phyloP scores from a whole-genome alignment of 1,284 basidiomycete genomes.

The Heterobasidion annosum region DNA sequence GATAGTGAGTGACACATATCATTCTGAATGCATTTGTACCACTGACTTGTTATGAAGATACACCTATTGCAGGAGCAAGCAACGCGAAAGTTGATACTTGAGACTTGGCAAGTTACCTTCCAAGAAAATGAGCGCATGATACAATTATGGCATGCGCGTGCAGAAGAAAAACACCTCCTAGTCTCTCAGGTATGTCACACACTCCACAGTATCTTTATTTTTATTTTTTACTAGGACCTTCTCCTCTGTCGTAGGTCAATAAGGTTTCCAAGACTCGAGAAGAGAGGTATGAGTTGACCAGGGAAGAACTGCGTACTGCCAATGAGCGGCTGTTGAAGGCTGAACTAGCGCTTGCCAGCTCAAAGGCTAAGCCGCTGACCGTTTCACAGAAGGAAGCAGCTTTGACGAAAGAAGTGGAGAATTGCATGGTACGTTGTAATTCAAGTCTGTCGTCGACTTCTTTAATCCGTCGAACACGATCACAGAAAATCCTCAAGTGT shows the following conservation, averaged over 20 bases:
- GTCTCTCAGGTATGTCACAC: too few relatives aligned
- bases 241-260: too few relatives aligned
- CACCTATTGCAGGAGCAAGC: too few relatives aligned
- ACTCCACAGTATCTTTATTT: too few relatives aligned
- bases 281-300: background rate
- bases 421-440: conserved; percentile 54
- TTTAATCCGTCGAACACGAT: background rate
- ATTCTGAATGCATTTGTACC: too few relatives aligned
- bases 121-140: too few relatives aligned
- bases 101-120: too few relatives aligned
- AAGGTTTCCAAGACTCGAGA: background rate
- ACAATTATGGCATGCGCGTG: too few relatives aligned
- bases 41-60: too few relatives aligned
- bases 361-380: conserved; percentile 27
- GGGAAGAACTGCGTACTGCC: background rate
- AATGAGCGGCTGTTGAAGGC: conserved; percentile 35
- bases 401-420: conserved; percentile 40
- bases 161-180: too few relatives aligned
- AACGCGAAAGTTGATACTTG: too few relatives aligned
- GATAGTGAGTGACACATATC: background rate
- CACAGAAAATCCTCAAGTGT: conserved; percentile 81
- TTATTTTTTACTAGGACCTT: too few relatives aligned
- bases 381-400: conserved; percentile 29
- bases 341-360: conserved; percentile 37
- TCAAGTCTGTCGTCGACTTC: background rate